Percentiles rank a stretch among this genome's conserved stretches.
Evolutionary conservation across 2,329 filamentous ascomycete genomes (phyloP).

Genomic region (Annulohypoxylon truncatum): DNA sequence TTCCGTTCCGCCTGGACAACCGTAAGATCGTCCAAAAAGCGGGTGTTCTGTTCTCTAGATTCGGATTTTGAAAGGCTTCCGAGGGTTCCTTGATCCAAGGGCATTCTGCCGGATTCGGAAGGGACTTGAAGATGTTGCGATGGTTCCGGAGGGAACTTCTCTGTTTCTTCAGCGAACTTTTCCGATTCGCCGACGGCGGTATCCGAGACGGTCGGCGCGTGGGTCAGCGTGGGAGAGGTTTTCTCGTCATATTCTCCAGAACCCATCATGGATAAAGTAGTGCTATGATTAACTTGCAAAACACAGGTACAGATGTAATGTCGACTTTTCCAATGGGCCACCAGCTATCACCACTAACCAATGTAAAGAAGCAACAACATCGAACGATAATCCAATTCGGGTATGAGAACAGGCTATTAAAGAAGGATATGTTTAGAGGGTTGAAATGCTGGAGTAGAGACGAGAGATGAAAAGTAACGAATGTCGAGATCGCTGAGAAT

Average conservation of each 20-base stretch:
- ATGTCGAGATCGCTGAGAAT: constrained; percentile 13
- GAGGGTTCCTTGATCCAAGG: constrained; percentile 34
- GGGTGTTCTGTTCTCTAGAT: constrained; percentile 46
- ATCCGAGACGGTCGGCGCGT: constrained; percentile 42
- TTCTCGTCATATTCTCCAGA: constrained; percentile 39
- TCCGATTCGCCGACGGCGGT: constrained; percentile 31
- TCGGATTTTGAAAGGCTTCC: constrained; percentile 41
- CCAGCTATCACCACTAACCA: background rate
- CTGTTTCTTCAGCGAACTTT: constrained; percentile 29
- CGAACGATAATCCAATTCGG: background rate
- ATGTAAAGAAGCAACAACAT: constrained; percentile 6
- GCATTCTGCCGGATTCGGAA: constrained; percentile 25
- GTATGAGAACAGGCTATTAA: background rate
- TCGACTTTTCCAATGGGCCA: background rate
- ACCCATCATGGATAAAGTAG: constrained; percentile 27
- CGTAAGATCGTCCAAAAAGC: constrained; percentile 48
- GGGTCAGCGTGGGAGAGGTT: constrained; percentile 43
- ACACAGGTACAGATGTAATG: background rate
- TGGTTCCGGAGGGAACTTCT: constrained; percentile 30
- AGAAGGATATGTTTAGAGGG: background rate
- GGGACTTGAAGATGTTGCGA: constrained; percentile 42
- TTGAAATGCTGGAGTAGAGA: background rate
- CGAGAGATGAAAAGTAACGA: constrained; percentile 21
- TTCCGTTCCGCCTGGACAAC: constrained; percentile 50
- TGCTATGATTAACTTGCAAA: background rate